Evolutionary conservation across 2,329 filamentous ascomycete genomes (phyloP), one percentile per base, ranked within the genome.

Genomic region (Sporothrix pallida): DNA sequence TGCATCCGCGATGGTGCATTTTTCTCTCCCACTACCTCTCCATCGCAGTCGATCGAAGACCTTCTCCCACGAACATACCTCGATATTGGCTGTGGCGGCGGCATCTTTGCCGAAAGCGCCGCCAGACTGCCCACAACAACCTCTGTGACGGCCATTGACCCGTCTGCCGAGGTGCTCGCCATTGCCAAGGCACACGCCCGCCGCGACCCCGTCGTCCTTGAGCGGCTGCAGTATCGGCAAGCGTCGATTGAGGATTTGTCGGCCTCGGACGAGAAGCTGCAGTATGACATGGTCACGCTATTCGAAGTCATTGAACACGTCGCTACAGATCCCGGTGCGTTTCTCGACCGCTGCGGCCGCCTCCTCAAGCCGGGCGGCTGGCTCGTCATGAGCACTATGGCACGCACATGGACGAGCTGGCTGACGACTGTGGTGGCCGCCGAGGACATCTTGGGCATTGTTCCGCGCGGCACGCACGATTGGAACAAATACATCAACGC

Each of bases 251-350:
- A 98, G 83, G 85, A 88, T 3, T 84, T 96, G 0, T 56, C 52
- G 13, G 7, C 20, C 17, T 42, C 46, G 26, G 42, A 48, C 15
- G 31, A 56, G 2, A 31, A 58, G 1, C 58, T 68, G 23, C 69
- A 60, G 58, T 96, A 90, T 83, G 94, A 98, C 80, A 83, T 98
- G 1, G 90, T 99, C 10, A 92, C 92, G 1, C 82, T 97, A 7
- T 99, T 98, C 81, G 96, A 99, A 82, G 96, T 99, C 4, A 88
- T 99, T 72, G 96, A 99, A 83, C 96, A 99, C 81, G 92, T 99
- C 74, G 90, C 92, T 73, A 72, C 72, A 2, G 85, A 89, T 26
- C 94, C 94, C 0, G 88, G 89, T 0, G 85, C 88, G 3, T 97
- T 98, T 77, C 87, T 98, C 3, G 86, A 90, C 69, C 85, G 86